These are phyloP conservation scores for Talinum fruticosum DNA, from an alignment of 148 eudicot genomes.

Conservation along the genomic window DNA sequence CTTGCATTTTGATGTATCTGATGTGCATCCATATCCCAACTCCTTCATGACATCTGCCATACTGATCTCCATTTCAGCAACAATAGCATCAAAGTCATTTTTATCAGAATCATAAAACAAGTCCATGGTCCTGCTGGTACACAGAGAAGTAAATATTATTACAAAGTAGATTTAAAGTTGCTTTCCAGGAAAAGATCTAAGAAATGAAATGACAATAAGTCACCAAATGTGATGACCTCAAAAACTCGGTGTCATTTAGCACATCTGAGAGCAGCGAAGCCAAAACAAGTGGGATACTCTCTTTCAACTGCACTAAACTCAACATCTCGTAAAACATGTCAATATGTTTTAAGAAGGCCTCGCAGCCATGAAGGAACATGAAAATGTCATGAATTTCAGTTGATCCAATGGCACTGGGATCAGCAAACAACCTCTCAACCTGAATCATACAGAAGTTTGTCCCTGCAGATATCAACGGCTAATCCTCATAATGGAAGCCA, in stretches of 20 bases:
- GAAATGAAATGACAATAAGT: background rate
- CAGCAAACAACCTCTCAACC: constrained; percentile 54
- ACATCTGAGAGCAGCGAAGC: constrained; percentile 63
- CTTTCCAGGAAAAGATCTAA: background rate
- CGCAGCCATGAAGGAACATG: constrained; percentile 69
- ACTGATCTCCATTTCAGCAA: constrained; percentile 85
- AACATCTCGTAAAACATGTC: constrained; percentile 74
- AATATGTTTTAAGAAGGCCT: constrained; percentile 69
- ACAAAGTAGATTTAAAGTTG: background rate
- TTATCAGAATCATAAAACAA: constrained; percentile 44
- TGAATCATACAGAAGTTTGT: constrained; percentile 74
- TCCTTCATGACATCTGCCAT: constrained; percentile 82
- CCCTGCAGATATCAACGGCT: constrained; percentile 47
- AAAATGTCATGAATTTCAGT: constrained; percentile 66
- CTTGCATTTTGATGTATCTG: constrained; percentile 69
- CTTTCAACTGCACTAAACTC: constrained; percentile 52
- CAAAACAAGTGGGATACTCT: constrained; percentile 49
- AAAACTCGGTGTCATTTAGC: constrained; percentile 41
- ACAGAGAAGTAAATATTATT: constrained; percentile 14
- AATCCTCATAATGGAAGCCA: background rate
- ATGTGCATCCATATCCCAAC: constrained; percentile 86
- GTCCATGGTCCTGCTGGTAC: constrained; percentile 53
- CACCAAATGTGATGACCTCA: constrained; percentile 39
- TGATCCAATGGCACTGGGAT: constrained; percentile 42
- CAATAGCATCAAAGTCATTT: constrained; percentile 66